Evolutionary conservation across 2,329 filamentous ascomycete genomes (phyloP), one percentile per base, ranked within the genome.

Genomic region (Sclerotinia minor): DNA sequence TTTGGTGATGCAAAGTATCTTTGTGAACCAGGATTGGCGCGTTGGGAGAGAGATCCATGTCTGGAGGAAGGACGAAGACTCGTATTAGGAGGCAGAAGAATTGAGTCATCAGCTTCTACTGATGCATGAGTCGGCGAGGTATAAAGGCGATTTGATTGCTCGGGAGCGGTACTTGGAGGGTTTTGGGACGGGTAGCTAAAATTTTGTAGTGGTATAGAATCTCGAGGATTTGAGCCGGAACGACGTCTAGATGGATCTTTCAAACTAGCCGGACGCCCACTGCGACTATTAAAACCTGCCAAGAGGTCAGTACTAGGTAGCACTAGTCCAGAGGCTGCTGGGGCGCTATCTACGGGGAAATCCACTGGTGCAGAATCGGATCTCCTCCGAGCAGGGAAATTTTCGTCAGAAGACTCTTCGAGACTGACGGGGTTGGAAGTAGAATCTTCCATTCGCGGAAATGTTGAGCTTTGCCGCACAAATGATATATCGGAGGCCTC

Each of bases 231-330:
- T 29, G 64, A 67, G 38, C 68, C 69, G n/a, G 75, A 75, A 17
- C 67, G 26, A 29, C 74, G 74, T 59, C 75, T 68, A 69, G 69
- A 68, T 57, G 73, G 75, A 70, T 76, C 73, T n/a, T 64, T 69
- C 4, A 76, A 57, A 9, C 69, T 66, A 26, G 66, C 64, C n/a
- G 75, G 75, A 21, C 75, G 73, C n/a, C 73, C 74, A 70, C 68
- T 73, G 5, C 76, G 75, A 61, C 73, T 75, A 26, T 75, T 75
- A 17, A 77, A 70, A 35, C 75, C 73, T 53, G 73, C 73, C 29
- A 77, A 59, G 67, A 76, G 75, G 61, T 74, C 73, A 1, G 75
- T 68, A 64, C 71, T 76, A 24, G 76, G 75, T 38, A 72, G 55
- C 19, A 70, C 60, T 54, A 73, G 59, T 15, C 32, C 35, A 15